Conservation (phyloP, 1,139 yeast species). For the Scheffersomyces lignicola region DNA sequence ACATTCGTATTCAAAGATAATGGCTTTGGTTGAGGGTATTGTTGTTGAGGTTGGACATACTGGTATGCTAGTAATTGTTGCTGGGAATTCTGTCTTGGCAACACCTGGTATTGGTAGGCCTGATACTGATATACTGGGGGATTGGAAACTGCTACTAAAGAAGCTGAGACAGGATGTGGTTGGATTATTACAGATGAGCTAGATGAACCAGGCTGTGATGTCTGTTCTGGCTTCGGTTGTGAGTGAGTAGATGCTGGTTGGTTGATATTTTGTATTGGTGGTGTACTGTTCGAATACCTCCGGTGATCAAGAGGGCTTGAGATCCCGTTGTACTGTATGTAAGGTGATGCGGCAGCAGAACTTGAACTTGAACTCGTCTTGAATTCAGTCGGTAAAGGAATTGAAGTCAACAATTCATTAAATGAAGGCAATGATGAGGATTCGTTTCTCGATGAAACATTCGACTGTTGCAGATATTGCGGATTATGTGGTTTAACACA, state of each 20-base stretch:
- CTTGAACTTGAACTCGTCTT: constrained; percentile 13
- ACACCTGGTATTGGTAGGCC: not conserved
- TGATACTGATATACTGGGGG: not conserved
- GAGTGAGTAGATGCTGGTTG: not conserved
- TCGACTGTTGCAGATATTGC: too few species aligned
- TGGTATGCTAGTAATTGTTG: not conserved
- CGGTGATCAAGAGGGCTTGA: constrained; percentile 7
- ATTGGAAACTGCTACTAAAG: not conserved
- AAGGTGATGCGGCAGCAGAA: constrained; percentile 9
- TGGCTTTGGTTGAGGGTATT: constrained; percentile 4
- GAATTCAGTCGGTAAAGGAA: constrained; percentile 34
- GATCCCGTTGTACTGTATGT: constrained; percentile 13
- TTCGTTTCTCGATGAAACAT: too few species aligned
- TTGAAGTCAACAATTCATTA: constrained; percentile 36
- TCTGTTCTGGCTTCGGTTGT: constrained; percentile 1
- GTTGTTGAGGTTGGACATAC: constrained; percentile 4
- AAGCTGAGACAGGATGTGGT: not conserved
- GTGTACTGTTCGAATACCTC: not conserved
- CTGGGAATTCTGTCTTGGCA: constrained; percentile 3
- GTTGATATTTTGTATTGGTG: constrained; percentile 1
- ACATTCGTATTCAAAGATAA: not conserved
- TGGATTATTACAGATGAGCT: constrained; percentile 1
- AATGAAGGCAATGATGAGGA: constrained; percentile 33
- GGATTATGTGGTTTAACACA: too few species aligned
- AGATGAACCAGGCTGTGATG: not conserved